Percentiles rank a stretch among this genome's conserved stretches.
phyloP scores from a whole-genome alignment of 2,329 filamentous ascomycete species.

The Fusarium ramigenum region DNA sequence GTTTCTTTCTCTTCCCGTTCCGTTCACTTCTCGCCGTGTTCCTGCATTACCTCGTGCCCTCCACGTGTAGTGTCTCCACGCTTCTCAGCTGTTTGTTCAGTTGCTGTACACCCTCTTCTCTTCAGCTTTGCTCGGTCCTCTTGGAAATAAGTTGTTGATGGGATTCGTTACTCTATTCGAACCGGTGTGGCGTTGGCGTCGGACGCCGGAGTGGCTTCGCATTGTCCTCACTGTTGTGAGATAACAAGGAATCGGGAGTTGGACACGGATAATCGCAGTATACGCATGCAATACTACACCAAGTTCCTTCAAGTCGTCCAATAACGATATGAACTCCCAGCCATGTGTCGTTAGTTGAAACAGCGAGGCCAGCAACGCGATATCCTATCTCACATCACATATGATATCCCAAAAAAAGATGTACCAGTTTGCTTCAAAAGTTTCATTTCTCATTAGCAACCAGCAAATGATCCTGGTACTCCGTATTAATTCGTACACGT shows the following conservation, averaged over 20 bases:
- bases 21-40: not conserved
- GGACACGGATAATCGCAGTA: not conserved
- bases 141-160: not conserved
- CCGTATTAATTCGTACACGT: slow-evolving; percentile 43
- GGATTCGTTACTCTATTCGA: not conserved
- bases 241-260: not conserved
- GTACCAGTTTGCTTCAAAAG: slow-evolving; percentile 31
- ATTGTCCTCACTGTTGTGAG: not conserved
- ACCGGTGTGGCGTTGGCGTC: slow-evolving; percentile 15
- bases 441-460: slow-evolving; percentile 46
- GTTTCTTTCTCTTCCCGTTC: slow-evolving; percentile 21
- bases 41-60: slow-evolving; percentile 32
- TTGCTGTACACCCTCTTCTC: not conserved
- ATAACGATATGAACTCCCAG: not conserved
- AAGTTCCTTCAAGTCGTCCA: not conserved
- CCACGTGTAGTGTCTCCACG: slow-evolving; percentile 35
- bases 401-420: not conserved
- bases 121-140: not conserved
- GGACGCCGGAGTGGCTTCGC: slow-evolving; percentile 3
- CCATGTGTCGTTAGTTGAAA: slow-evolving; percentile 11
- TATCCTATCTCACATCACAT: not conserved
- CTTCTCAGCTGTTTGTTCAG: not conserved
- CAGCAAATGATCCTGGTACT: slow-evolving; percentile 35
- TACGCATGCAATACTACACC: not conserved
- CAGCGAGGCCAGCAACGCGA: not conserved